Conservation (phyloP, 352 stramenopile genomes). For the Globisporangium orthogonon region DNA sequence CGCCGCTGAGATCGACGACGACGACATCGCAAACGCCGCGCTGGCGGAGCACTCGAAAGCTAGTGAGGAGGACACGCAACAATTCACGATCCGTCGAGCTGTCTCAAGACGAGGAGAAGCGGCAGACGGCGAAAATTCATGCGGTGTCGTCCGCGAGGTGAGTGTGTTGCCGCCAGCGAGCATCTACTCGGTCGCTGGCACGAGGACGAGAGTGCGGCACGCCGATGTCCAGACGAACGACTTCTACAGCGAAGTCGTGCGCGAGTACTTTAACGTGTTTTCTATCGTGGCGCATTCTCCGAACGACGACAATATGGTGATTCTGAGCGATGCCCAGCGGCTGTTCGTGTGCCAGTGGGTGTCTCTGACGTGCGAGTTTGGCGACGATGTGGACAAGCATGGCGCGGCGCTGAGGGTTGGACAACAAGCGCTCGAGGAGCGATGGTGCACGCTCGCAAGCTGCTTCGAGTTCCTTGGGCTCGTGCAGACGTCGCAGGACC, state of each 20-base stretch:
- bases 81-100: neutral
- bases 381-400: neutral
- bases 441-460: conserved; percentile 9
- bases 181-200: neutral
- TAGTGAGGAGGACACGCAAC: neutral
- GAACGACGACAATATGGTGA: neutral
- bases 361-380: conserved; percentile 5
- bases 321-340: conserved; percentile 1
- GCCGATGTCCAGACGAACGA: neutral
- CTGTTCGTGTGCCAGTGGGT: neutral
- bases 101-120: neutral
- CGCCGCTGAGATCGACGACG: neutral
- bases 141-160: neutral
- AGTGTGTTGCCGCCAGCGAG: neutral
- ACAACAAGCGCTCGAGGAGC: neutral
- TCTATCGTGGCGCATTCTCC: neutral
- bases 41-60: neutral
- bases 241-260: neutral
- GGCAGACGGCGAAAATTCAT: neutral
- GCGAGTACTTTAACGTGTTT: conserved; percentile 4
- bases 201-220: neutral
- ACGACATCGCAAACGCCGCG: neutral
- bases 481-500: conserved; percentile 6
- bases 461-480: conserved; percentile 18
- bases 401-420: neutral